These are phyloP conservation scores for Stachybotrys elegans DNA, from an alignment of 2,329 filamentous ascomycete genomes.

Conservation along the genomic window DNA sequence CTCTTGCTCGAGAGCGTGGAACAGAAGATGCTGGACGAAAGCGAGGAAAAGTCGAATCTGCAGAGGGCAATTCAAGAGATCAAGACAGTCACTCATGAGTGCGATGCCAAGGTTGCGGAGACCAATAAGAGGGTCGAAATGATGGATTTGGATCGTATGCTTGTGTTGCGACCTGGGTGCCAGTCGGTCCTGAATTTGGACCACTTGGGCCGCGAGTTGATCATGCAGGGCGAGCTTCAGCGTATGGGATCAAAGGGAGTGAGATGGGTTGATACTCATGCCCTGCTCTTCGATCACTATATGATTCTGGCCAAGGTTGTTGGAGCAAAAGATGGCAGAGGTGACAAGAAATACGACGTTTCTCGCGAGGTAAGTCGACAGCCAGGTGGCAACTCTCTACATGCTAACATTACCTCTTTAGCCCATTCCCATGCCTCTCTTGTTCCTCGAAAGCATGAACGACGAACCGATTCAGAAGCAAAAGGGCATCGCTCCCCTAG, in stretches of 20 bases:
- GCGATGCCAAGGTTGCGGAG: constrained; percentile 87
- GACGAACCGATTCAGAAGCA: constrained; percentile 86
- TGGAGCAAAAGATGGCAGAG: constrained; percentile 60
- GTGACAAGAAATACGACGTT: constrained; percentile 87
- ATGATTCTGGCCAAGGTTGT: constrained; percentile 84
- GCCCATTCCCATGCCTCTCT: constrained; percentile 92
- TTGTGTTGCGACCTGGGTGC: constrained; percentile 83
- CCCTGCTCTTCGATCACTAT: constrained; percentile 93
- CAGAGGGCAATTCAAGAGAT: constrained; percentile 86
- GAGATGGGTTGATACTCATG: constrained; percentile 90
- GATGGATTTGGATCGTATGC: constrained; percentile 75
- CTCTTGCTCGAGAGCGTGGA: constrained; percentile 78
- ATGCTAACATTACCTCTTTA: constrained; percentile 27
- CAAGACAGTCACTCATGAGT: constrained; percentile 81
- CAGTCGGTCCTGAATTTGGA: constrained; percentile 86
- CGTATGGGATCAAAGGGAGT: constrained; percentile 85
- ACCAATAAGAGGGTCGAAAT: constrained; percentile 88
- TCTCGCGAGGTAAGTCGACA: constrained; percentile 72
- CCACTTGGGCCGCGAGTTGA: constrained; percentile 86
- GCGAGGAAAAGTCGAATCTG: constrained; percentile 84
- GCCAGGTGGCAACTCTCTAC: background rate
- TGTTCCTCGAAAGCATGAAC: constrained; percentile 87
- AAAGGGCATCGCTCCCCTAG: constrained; percentile 63
- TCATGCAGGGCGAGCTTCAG: constrained; percentile 84
- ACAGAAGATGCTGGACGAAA: constrained; percentile 77